phyloP scores from a whole-genome alignment of 2,329 filamentous ascomycete species.

The Colletotrichum orbiculare region DNA sequence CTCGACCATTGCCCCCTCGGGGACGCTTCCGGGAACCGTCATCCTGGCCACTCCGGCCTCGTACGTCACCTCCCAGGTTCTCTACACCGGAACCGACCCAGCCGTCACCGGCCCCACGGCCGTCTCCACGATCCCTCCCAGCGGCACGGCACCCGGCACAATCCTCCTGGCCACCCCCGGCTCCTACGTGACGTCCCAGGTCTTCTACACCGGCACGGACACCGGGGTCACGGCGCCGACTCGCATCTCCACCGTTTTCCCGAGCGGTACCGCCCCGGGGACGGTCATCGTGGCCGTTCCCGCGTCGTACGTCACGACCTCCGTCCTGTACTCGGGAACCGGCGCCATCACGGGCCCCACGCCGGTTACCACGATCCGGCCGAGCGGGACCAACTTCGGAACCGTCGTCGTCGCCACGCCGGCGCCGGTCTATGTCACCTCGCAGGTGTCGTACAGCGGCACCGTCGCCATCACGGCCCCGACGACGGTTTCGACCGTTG shows the following conservation, averaged over 20 bases:
- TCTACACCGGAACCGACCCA: slow-evolving; percentile 24
- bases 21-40: slow-evolving; percentile 17
- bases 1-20: slow-evolving; percentile 18
- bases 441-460: slow-evolving; percentile 19
- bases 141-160: slow-evolving; percentile 23
- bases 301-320: slow-evolving; percentile 16
- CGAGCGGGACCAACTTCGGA: slow-evolving; percentile 22
- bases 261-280: slow-evolving; percentile 10
- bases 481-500: slow-evolving; percentile 23
- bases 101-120: slow-evolving; percentile 21
- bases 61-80: slow-evolving; percentile 25
- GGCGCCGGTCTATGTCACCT: slow-evolving; percentile 25
- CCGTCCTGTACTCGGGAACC: slow-evolving; percentile 7
- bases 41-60: slow-evolving; percentile 24
- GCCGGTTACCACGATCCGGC: slow-evolving; percentile 21
- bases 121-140: slow-evolving; percentile 25
- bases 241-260: slow-evolving; percentile 11
- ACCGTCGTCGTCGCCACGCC: slow-evolving; percentile 26
- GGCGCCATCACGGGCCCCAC: slow-evolving; percentile 8
- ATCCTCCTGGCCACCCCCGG: slow-evolving; percentile 21
- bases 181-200: slow-evolving; percentile 24
- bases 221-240: slow-evolving; percentile 4
- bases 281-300: slow-evolving; percentile 24
- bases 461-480: slow-evolving; percentile 12
- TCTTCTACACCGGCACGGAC: slow-evolving; percentile 5